Base-by-base conservation (phyloP, 306 rosid species). In the Amphicarpaea edgeworthii region DNA sequence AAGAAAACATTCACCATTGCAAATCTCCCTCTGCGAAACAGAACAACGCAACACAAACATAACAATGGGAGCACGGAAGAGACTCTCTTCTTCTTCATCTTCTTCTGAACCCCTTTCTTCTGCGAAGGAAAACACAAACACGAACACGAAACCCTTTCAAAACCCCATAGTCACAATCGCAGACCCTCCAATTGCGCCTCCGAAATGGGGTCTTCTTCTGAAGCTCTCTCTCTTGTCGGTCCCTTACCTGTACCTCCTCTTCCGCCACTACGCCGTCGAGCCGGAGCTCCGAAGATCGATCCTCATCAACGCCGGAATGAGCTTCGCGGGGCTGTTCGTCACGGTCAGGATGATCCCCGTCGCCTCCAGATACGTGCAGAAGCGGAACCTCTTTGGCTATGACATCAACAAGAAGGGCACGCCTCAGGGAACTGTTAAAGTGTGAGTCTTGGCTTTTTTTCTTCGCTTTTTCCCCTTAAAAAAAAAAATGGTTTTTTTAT, bases 361-460 rank as follows among this genome's bases (percentile, higher is more conserved):
- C 30, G 97, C 99, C 4, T 90, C 93, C 64, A 85, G 79, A 92
- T 90, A 89, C 68, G 92, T 92, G 70, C 82, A 92, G 8, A 83
- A 85, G 75, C 86, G 97, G 14, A 89, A 83, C 34, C 87, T 95
- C 15, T 95, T 86, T 86, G 99, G 99, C 24, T 86, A 58, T 82
- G 99, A 95, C 55, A 95, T 95, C 79, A 95, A 95, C 76, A 95
- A 95, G 81, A 93, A 81, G 90, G 99, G 97, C 15, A 95, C 96
- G 53, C 83, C 80, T 73, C 96, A 79, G 50, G 99, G 99, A 60
- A 82, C 70, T 45, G 75, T 89, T 67, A 89, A 88, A 95, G 99
- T 95, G 97, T 95, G 70, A 90, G 96, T 66, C 19, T n/a, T n/a
- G n/a, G n/a, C n/a, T n/a, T 80, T 51, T 72, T 20, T 5, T 3